Percentiles rank a stretch among this genome's conserved stretches.
phyloP scores from a whole-genome alignment of 192 early-diverging fungal species.

The Rhizophagus sp. region DNA sequence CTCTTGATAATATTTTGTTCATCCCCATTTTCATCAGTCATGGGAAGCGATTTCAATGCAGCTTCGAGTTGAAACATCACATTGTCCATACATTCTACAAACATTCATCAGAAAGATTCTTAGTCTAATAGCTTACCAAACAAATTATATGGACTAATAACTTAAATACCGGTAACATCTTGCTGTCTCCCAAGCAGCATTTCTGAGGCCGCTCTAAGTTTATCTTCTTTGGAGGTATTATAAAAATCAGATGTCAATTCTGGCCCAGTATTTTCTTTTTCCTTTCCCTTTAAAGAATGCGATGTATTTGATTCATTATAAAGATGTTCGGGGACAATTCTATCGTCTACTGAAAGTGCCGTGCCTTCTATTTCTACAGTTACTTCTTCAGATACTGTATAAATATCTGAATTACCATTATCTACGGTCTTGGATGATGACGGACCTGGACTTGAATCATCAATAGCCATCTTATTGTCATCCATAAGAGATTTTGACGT shows the following conservation, averaged over 20 bases:
- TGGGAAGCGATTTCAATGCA: conserved; percentile 49
- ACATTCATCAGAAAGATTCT: neutral
- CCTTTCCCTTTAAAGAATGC: conserved; percentile 15
- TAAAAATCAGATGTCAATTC: neutral
- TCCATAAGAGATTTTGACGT: conserved; percentile 5
- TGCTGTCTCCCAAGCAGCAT: conserved; percentile 64
- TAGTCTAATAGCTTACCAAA: too few relatives aligned
- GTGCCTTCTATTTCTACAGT: neutral
- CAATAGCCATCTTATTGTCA: conserved; percentile 1
- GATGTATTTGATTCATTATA: neutral
- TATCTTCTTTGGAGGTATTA: conserved; percentile 4
- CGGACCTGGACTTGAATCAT: conserved; percentile 4
- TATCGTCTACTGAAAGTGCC: neutral
- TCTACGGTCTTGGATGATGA: neutral
- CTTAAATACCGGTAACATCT: conserved; percentile 61
- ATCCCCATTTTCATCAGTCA: conserved; percentile 20
- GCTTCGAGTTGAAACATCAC: conserved; percentile 62
- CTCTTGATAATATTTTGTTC: conserved; percentile 33
- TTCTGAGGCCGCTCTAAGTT: neutral
- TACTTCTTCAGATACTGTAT: neutral
- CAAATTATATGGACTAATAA: neutral
- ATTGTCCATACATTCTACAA: conserved; percentile 69
- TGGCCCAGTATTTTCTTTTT: conserved; percentile 8
- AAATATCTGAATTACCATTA: neutral
- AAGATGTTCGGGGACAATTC: neutral